Base-by-base conservation (phyloP, 176 grass and related monocot species). In the Musa itinerans region DNA sequence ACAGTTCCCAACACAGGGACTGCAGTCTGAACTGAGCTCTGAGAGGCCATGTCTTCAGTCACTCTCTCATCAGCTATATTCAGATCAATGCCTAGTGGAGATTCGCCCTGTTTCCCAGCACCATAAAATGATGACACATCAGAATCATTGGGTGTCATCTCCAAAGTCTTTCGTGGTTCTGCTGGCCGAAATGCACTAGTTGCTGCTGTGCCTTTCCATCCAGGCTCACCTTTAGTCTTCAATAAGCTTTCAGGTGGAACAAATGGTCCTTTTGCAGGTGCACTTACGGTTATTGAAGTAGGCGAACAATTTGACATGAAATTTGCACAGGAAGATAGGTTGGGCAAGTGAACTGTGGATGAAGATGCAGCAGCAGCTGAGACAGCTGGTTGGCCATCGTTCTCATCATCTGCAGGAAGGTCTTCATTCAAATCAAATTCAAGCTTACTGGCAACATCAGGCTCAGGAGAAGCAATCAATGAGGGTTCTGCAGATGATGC, bases 341-440 rank as follows among this genome's bases (percentile, higher is more conserved):
- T 2, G 71, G 72, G 71, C 76, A 89, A 48, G 75, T 85, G 72
- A 61, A 80, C 43, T 4, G 48, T 54, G 16, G 89, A 84, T 69
- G 84, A 85, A 68, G 75, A 87, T 72, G 52, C 23, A 57, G 74
- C 34, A 74, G 81, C 34, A 74, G 81, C 21, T 78, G 85, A 84
- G 76, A 48, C 69, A 68, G 56, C 57, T 81, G 81, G 72, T 27
- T 92, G 87, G 80, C 76, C 82, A 20, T 71, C 85, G 64, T 82
- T 76, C 29, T 49, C 76, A n/a, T 96, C 89, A 24, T 96, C 89
- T n/a, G 56, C 84, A 11, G 78, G 77, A 67, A 87, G 86, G 12
- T 82, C 90, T 86, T 96, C 92, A 56, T 96, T 96, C 58, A 96
- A 83, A 74, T 96, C 92, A 50, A 92, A 91, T 76, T 96, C 89